Evolutionary conservation across 2,329 filamentous ascomycete genomes (phyloP).

Genomic region (Monilinia fructicola): DNA sequence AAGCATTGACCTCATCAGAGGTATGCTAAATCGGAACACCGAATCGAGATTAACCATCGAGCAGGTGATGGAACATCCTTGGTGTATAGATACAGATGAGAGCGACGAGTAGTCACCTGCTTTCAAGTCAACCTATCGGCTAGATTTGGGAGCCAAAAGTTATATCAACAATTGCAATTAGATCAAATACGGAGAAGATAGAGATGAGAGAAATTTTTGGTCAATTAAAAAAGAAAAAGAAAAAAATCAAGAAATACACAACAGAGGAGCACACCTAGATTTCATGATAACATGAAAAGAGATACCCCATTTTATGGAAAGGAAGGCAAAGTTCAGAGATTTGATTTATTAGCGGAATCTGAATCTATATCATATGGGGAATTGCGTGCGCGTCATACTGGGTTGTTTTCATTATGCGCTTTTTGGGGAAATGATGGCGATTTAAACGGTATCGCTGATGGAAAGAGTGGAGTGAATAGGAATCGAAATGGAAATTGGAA

Average conservation of each 20-base stretch:
- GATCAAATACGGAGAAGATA: neutral
- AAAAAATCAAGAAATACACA: conserved; percentile 3
- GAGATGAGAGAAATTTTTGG: neutral
- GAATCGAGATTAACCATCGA: conserved; percentile 80
- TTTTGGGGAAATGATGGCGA: conserved; percentile 3
- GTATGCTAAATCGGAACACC: conserved; percentile 92
- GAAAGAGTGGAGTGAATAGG: neutral
- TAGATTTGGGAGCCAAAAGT: neutral
- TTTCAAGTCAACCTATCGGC: conserved; percentile 27
- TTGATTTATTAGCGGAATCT: conserved; percentile 21
- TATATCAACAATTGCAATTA: conserved; percentile 5
- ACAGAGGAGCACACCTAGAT: conserved; percentile 20
- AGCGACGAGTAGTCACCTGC: conserved; percentile 31
- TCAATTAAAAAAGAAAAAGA: conserved; percentile 4
- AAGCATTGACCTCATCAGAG: conserved; percentile 85
- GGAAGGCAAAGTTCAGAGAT: conserved; percentile 21
- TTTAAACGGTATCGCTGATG: neutral
- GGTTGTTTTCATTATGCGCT: conserved; percentile 3
- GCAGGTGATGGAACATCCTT: conserved; percentile 85
- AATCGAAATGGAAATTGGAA: neutral
- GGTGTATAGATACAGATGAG: conserved; percentile 47
- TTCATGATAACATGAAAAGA: conserved; percentile 25
- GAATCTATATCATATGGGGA: conserved; percentile 1
- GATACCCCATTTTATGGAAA: conserved; percentile 24
- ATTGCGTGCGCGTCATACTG: neutral